Conservation (phyloP, 2,329 filamentous ascomycete species). For the Clathrospora elynae region DNA sequence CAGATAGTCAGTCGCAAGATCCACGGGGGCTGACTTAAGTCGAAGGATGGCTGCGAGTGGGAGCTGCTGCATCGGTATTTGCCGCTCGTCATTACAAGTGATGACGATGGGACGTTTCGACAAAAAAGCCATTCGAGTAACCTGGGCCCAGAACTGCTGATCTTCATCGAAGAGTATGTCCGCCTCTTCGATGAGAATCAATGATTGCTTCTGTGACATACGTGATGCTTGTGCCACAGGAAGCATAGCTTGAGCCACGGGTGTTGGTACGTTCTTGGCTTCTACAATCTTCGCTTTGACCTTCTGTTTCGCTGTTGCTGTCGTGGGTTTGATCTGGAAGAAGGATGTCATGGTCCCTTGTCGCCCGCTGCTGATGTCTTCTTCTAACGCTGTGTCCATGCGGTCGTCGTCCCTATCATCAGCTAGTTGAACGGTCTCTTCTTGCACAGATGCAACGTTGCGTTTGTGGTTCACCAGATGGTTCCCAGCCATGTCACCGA, state of each 20-base stretch:
- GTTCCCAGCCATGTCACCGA: slow-evolving; percentile 96
- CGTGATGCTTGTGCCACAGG: slow-evolving; percentile 37
- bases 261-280: slow-evolving; percentile 18
- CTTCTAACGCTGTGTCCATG: slow-evolving; percentile 55
- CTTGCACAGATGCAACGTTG: slow-evolving; percentile 35
- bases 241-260: slow-evolving; percentile 30
- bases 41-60: slow-evolving; percentile 84
- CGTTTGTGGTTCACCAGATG: slow-evolving; percentile 73
- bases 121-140: slow-evolving; percentile 75
- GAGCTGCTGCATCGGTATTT: slow-evolving; percentile 76
- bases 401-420: slow-evolving; percentile 46
- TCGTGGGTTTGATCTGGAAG: slow-evolving; percentile 61
- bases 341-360: slow-evolving; percentile 83
- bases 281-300: slow-evolving; percentile 19
- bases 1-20: slow-evolving; percentile 78
- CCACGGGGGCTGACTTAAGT: slow-evolving; percentile 67
- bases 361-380: slow-evolving; percentile 68
- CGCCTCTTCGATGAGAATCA: slow-evolving; percentile 92
- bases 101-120: slow-evolving; percentile 93
- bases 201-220: slow-evolving; percentile 78
- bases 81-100: slow-evolving; percentile 89
- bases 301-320: slow-evolving; percentile 28
- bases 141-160: slow-evolving; percentile 88
- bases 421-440: slow-evolving; percentile 7
- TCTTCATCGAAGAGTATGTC: slow-evolving; percentile 95